Evolutionary conservation across 805 yeast genomes (phyloP), one percentile per base, ranked within the genome.

Genomic region (Yarrowia deformans): DNA sequence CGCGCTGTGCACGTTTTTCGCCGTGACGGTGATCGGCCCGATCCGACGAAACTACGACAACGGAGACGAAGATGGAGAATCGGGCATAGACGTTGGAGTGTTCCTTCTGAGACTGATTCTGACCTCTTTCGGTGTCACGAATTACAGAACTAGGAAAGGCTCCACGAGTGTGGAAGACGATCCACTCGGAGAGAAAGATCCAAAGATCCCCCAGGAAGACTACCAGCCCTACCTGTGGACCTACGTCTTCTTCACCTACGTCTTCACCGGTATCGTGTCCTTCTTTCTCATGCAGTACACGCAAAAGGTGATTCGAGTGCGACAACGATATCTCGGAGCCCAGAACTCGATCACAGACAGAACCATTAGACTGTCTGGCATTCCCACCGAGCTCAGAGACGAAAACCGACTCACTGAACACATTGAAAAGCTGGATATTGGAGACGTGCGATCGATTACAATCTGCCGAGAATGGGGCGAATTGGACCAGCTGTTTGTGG

Each of bases 321-420:
- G 98, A 71, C 98, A 94, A 78, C 80, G 79, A 66, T 90, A 90
- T 75, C 81, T 94, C 72, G 98, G 98, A 0, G 85, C 84, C 71
- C 98, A 93, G 77, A 90, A 90, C 76, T 88, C 97, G 10, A 84
- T 94, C 70, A 91, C 98, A 0, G 98, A 94, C 81, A 84, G 97
- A 76, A 95, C 98, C 0, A 88, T 95, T 49, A 81, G 94, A 70
- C 77, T 94, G 14, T 87, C 94, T 45, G 98, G 98, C 0, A 91
- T 94, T 5, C 98, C 98, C 0, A 88, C 90, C 0, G 87, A 88
- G 56, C 79, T 93, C 50, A 83, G 98, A 66, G 88, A 87, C 69
- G 93, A 88, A 72, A 83, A 83, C n/a, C 87, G 85, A 14, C 79
- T 94, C 72, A 88, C 85, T 69, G 84, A 87, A 45, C 95, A 91